Conservation (phyloP, 1,284 basidiomycete genomes). For the Meripilus lineatus region DNA sequence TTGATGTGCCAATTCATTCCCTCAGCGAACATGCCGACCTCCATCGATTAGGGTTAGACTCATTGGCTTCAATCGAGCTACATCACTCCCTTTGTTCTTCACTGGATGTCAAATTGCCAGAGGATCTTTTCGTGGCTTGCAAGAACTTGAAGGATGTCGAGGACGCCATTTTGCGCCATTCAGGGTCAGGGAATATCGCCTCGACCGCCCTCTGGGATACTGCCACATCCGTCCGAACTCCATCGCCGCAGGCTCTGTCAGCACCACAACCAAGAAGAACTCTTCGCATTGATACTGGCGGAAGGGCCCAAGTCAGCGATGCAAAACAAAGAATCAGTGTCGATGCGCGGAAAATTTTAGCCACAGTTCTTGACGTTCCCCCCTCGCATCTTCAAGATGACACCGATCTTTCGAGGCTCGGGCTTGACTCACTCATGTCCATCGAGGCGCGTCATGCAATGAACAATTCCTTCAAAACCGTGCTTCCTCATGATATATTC, state of each 20-base stretch:
- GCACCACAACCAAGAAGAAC: neutral
- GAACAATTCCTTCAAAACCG: conserved; percentile 30
- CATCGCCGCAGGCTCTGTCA: neutral
- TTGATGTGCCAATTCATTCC: neutral
- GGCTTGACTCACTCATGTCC: conserved; percentile 53
- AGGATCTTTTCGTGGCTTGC: conserved; percentile 2
- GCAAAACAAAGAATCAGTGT: too few species aligned
- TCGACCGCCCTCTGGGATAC: conserved; percentile 1
- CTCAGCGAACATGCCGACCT: conserved; percentile 8
- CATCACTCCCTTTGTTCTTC: conserved; percentile 1
- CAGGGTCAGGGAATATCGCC: neutral
- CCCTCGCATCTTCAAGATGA: conserved; percentile 24
- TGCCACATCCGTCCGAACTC: neutral
- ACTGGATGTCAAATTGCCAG: neutral
- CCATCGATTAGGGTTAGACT: conserved; percentile 14
- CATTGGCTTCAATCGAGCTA: conserved; percentile 14
- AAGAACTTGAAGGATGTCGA: conserved; percentile 1
- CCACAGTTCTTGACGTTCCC: conserved; percentile 38
- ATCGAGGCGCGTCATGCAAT: conserved; percentile 43
- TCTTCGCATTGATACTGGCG: too few species aligned
- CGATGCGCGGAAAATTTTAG: conserved; percentile 28
- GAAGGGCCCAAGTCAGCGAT: too few species aligned
- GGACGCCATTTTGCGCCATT: neutral
- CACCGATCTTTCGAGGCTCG: conserved; percentile 39
- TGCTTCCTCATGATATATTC: conserved; percentile 11